Percentiles rank a stretch among this genome's conserved stretches.
Evolutionary conservation across 2,329 filamentous ascomycete species (phyloP).

Genomic region (Microdochium nivale): DNA sequence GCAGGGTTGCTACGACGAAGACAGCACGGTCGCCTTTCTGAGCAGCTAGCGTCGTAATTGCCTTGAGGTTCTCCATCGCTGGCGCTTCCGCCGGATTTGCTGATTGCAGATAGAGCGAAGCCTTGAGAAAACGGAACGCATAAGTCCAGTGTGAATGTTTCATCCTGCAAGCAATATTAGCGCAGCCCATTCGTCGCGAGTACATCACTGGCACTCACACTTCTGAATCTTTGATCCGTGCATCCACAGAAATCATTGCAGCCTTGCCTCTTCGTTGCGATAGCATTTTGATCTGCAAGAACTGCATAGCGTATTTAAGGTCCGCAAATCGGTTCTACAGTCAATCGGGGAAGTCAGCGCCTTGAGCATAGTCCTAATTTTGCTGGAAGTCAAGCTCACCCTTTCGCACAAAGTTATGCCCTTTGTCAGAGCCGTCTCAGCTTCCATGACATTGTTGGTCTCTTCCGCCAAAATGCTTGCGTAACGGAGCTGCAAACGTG

Average conservation of each 20-base stretch:
- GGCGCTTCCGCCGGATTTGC: slow-evolving; percentile 51
- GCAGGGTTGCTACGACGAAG: slow-evolving; percentile 53
- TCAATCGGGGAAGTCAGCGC: slow-evolving; percentile 13
- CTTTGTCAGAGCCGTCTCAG: slow-evolving; percentile 63
- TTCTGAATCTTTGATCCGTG: slow-evolving; percentile 59
- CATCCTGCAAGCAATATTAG: slow-evolving; percentile 26
- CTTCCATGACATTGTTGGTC: slow-evolving; percentile 66
- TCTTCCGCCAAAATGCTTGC: slow-evolving; percentile 65
- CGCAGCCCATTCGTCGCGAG: slow-evolving; percentile 1
- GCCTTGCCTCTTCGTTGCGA: slow-evolving; percentile 65
- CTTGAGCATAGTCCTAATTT: not conserved
- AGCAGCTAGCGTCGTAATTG: slow-evolving; percentile 50
- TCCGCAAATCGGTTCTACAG: slow-evolving; percentile 48
- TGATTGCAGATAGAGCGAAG: slow-evolving; percentile 57
- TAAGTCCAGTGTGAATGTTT: slow-evolving; percentile 68
- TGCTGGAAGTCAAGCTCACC: slow-evolving; percentile 25
- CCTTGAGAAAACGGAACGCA: slow-evolving; percentile 66
- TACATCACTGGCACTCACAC: slow-evolving; percentile 34
- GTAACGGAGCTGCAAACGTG: slow-evolving; percentile 60
- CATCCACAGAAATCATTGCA: slow-evolving; percentile 63
- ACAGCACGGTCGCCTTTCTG: slow-evolving; percentile 54
- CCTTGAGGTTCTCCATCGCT: slow-evolving; percentile 60
- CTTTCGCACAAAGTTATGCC: slow-evolving; percentile 62
- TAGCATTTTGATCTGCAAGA: slow-evolving; percentile 60
- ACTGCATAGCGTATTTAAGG: slow-evolving; percentile 70